These are phyloP conservation scores for Lagenaria siceraria DNA, from an alignment of 306 rosid genomes.

Conservation along the genomic window DNA sequence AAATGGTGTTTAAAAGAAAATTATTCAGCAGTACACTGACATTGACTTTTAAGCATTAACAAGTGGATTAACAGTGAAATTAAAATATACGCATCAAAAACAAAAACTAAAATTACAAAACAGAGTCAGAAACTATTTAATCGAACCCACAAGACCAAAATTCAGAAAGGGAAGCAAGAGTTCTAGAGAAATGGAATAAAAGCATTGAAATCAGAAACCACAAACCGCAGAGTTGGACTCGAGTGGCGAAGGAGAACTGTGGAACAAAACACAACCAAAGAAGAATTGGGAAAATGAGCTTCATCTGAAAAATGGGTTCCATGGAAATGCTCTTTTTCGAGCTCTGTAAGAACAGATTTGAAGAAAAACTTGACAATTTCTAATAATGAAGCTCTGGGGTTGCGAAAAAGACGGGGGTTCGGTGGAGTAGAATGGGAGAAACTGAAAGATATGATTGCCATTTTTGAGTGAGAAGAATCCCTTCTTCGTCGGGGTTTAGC, in stretches of 20 bases:
- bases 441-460: not conserved
- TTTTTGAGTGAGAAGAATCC: not conserved
- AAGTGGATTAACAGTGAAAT: not conserved
- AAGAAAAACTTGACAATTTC: not conserved
- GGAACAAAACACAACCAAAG: not conserved
- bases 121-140: not conserved
- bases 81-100: not conserved
- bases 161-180: not conserved
- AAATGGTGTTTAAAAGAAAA: not conserved
- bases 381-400: not conserved
- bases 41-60: not conserved
- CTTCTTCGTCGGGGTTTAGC: not conserved
- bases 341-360: not conserved
- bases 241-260: not conserved
- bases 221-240: not conserved
- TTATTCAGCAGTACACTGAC: not conserved
- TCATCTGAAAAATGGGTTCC: not conserved
- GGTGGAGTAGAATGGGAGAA: not conserved
- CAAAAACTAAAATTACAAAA: not conserved
- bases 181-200: not conserved
- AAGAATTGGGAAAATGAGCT: not conserved
- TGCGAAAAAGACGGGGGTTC: not conserved
- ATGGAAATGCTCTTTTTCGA: not conserved
- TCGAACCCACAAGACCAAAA: not conserved
- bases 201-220: not conserved